Base-by-base conservation (phyloP, 805 yeast genomes). In the Zygotorulaspora danielsina region DNA sequence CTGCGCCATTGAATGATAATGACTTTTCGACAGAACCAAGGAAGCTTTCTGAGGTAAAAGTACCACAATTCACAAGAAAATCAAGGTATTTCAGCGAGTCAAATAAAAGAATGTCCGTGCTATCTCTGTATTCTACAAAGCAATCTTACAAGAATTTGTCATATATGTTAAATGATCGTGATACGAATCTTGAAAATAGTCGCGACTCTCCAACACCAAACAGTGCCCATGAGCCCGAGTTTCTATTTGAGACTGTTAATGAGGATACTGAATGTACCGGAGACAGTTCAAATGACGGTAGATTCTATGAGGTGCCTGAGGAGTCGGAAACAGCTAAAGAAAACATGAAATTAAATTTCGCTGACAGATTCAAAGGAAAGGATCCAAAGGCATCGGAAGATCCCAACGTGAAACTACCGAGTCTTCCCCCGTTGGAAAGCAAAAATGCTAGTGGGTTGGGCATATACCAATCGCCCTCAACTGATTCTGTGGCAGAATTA, bases 1-100 rank as follows among this genome's bases (percentile, higher is more conserved):
- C 52, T 9, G 56, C 49, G 6, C 45, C 54, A 15, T 45, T 55
- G 22, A 48, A 44, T 12, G 54, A 47, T 16, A 34, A 31, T 7
- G 53, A 46, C 9, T 34, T 33, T 9, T 32, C 34, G 40, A 50
- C 26, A 6, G 72, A 69, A 16, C 78, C 78, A 30, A 71, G 71
- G 42, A 71, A 66, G 9, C 67, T 82, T 31, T 75, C 84, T 13
- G 83, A 78, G 45, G 79, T 82, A 31, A 70, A 71, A 41, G 77
- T 82, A 35, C 90, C 90, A 16, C 76, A 75, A 45, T 85, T 82
- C 24, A 75, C 88, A 0, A 75, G 88, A 59, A 75, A 75, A 50
- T 80, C 86, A 2, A 72, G 75, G 52, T 69, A 75, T 40, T 79
- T 79, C 55, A 71, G 81, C 25, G 71, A 71, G 40, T 74, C 79